Conservation (phyloP, 2,329 filamentous ascomycete species). For the Decorospora gaudefroyi region DNA sequence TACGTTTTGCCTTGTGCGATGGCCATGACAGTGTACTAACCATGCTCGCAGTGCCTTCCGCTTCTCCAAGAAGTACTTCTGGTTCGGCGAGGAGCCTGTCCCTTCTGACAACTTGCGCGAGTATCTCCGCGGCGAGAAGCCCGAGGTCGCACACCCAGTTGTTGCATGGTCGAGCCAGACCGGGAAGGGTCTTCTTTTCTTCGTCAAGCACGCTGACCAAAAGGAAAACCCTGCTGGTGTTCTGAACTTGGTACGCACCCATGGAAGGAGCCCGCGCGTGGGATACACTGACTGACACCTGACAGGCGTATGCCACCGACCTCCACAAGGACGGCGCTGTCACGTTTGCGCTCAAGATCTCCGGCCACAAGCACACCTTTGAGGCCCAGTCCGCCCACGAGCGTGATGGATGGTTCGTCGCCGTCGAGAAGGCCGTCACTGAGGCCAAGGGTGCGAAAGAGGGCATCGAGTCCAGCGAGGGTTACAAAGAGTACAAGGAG, state of each 20-base stretch:
- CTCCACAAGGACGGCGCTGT: slow-evolving; percentile 73
- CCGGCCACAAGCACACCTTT: slow-evolving; percentile 91
- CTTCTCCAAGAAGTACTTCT: slow-evolving; percentile 90
- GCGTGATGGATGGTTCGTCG: slow-evolving; percentile 89
- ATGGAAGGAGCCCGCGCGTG: background rate
- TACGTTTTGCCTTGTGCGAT: slow-evolving; percentile 57
- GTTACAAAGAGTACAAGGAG: slow-evolving; percentile 85
- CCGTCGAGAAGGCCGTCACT: slow-evolving; percentile 59
- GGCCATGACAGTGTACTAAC: slow-evolving; percentile 13
- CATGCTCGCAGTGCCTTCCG: slow-evolving; percentile 71
- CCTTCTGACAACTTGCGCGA: slow-evolving; percentile 72
- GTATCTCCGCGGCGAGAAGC: slow-evolving; percentile 90
- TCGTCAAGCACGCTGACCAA: slow-evolving; percentile 80
- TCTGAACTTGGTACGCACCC: slow-evolving; percentile 75
- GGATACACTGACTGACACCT: slow-evolving; percentile 41
- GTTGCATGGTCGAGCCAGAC: slow-evolving; percentile 91
- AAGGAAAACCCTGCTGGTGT: slow-evolving; percentile 80
- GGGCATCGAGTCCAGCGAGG: slow-evolving; percentile 74
- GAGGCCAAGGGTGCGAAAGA: slow-evolving; percentile 83
- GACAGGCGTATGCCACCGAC: slow-evolving; percentile 68
- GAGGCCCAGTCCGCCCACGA: slow-evolving; percentile 73
- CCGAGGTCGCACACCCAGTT: slow-evolving; percentile 74
- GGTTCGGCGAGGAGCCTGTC: slow-evolving; percentile 66
- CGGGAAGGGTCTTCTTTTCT: slow-evolving; percentile 92
- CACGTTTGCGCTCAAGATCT: slow-evolving; percentile 85